Conservation (phyloP, 2,329 filamentous ascomycete species). For the Claviceps capensis region DNA sequence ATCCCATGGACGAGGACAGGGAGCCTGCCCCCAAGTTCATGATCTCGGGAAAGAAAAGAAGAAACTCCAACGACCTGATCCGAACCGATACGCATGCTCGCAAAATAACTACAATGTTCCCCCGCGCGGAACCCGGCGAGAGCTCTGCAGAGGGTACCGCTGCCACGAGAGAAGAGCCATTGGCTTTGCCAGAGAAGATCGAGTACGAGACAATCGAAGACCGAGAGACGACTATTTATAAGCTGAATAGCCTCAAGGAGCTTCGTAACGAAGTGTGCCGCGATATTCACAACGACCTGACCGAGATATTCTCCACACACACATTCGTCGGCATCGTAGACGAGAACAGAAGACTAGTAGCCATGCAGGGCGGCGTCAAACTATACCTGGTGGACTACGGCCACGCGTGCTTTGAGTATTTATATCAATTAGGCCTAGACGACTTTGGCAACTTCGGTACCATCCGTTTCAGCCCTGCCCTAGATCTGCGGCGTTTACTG, state of each 20-base stretch:
- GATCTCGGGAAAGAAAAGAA: conserved; percentile 25
- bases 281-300: conserved; percentile 70
- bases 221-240: conserved; percentile 55
- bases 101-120: conserved; percentile 93
- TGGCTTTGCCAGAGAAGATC: conserved; percentile 32
- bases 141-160: conserved; percentile 5
- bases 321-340: conserved; percentile 93
- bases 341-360: conserved; percentile 71
- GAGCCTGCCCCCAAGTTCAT: conserved; percentile 19
- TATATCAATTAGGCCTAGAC: conserved; percentile 88
- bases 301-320: conserved; percentile 73
- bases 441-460: conserved; percentile 91
- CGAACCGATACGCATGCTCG: conserved; percentile 77
- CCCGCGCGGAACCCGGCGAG: conserved; percentile 30
- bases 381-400: conserved; percentile 91
- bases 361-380: conserved; percentile 85
- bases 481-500: conserved; percentile 59
- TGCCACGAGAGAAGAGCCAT: conserved; percentile 18
- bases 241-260: conserved; percentile 72
- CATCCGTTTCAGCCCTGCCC: conserved; percentile 65
- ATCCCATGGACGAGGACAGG: conserved; percentile 15
- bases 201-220: conserved; percentile 57
- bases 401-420: conserved; percentile 72
- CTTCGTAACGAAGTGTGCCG: conserved; percentile 71
- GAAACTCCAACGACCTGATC: conserved; percentile 60